phyloP scores from a whole-genome alignment of 2,329 filamentous ascomycete species.

The Aspergillus floridensis region DNA sequence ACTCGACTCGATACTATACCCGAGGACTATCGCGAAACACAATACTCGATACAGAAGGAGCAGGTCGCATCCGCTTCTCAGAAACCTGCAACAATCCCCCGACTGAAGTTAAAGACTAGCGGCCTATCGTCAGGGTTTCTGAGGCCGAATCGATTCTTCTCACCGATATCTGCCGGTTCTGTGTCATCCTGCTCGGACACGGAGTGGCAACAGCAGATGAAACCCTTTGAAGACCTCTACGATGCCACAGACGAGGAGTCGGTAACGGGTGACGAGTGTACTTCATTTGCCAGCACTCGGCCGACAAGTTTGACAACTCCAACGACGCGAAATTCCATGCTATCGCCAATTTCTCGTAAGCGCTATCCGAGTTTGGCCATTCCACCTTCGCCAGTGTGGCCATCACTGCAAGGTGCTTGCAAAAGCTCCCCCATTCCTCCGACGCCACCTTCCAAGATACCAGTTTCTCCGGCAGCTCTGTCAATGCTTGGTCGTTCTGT shows the following conservation, averaged over 20 bases:
- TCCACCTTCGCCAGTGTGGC: slow-evolving; percentile 57
- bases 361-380: slow-evolving; percentile 60
- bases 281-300: slow-evolving; percentile 50
- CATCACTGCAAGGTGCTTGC: slow-evolving; percentile 54
- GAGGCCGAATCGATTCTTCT: slow-evolving; percentile 28
- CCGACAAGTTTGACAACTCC: slow-evolving; percentile 49
- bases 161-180: slow-evolving; percentile 33
- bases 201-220: slow-evolving; percentile 64
- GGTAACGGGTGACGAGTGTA: slow-evolving; percentile 48
- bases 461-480: slow-evolving; percentile 72
- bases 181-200: slow-evolving; percentile 47
- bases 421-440: slow-evolving; percentile 49
- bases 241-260: slow-evolving; percentile 79
- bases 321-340: slow-evolving; percentile 38
- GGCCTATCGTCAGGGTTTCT: slow-evolving; percentile 25
- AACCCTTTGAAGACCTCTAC: slow-evolving; percentile 82
- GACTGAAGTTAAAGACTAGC: slow-evolving; percentile 37
- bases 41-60: slow-evolving; percentile 19
- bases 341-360: slow-evolving; percentile 42
- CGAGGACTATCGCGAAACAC: slow-evolving; percentile 49
- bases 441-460: slow-evolving; percentile 56
- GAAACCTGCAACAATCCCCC: slow-evolving; percentile 15
- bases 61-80: slow-evolving; percentile 1
- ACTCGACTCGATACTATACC: slow-evolving; percentile 64
- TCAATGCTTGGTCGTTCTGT: slow-evolving; percentile 69